Conservation (phyloP, 768 basidiomycete species). For the Kwoniella sp. region DNA sequence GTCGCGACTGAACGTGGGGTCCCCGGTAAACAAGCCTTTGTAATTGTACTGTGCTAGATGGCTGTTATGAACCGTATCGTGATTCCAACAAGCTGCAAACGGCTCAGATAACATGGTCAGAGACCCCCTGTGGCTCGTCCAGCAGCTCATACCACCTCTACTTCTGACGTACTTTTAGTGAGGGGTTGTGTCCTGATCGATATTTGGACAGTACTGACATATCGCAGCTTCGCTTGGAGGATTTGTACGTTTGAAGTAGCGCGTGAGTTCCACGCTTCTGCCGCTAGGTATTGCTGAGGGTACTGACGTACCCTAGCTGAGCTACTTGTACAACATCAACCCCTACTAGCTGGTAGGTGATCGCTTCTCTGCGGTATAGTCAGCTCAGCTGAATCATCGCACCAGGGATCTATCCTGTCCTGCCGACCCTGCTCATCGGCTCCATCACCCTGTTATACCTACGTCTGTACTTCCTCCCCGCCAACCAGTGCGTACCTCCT, state of each 20-base stretch:
- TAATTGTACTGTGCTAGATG: too few relatives aligned
- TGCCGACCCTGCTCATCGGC: conserved; percentile 18
- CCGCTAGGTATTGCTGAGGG: too few relatives aligned
- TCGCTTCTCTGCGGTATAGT: too few relatives aligned
- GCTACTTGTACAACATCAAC: too few relatives aligned
- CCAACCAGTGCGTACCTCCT: conserved; percentile 27
- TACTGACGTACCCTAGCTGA: too few relatives aligned
- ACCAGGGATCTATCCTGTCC: conserved; percentile 18
- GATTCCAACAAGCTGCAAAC: too few relatives aligned
- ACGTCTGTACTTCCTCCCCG: conserved; percentile 38
- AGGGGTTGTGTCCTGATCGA: conserved; percentile 3
- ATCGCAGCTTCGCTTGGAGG: conserved; percentile 17
- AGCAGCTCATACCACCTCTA: conserved; percentile 38
- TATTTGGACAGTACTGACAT: background rate
- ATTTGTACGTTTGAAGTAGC: conserved; percentile 22
- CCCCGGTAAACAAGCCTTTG: conserved; percentile 1
- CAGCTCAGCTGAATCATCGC: too few relatives aligned
- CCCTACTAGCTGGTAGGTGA: too few relatives aligned
- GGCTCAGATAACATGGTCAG: conserved; percentile 1
- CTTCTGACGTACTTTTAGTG: conserved; percentile 41
- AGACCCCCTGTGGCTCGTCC: conserved; percentile 12
- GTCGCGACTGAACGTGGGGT: background rate
- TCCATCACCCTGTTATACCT: conserved; percentile 26
- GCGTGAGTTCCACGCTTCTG: conserved; percentile 20
- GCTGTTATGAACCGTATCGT: too few relatives aligned